Conservation (phyloP, 768 basidiomycete species). For the Agaricus blazei region DNA sequence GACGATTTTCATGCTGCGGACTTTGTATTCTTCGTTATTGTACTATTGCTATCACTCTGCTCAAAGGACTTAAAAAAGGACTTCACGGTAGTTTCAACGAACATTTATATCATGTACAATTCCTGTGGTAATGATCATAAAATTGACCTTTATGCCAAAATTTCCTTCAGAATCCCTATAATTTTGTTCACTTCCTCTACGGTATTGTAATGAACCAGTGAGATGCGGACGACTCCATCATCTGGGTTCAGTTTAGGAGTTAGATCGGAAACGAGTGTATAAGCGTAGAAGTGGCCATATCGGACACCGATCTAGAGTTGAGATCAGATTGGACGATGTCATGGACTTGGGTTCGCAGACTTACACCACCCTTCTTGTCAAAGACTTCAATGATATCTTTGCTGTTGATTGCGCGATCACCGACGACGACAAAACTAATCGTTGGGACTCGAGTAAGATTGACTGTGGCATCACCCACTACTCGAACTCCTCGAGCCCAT, state of each 20-base stretch:
- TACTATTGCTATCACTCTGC: neutral
- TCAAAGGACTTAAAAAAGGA: neutral
- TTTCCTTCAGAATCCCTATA: constrained; percentile 48
- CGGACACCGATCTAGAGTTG: constrained; percentile 66
- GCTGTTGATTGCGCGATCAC: constrained; percentile 51
- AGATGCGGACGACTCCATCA: constrained; percentile 71
- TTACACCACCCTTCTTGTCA: constrained; percentile 57
- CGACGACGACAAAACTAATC: constrained; percentile 65
- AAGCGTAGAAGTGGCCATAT: constrained; percentile 77
- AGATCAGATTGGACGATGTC: neutral
- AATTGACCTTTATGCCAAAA: constrained; percentile 23
- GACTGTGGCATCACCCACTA: constrained; percentile 56
- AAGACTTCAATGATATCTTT: constrained; percentile 59
- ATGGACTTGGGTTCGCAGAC: constrained; percentile 19
- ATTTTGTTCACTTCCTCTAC: constrained; percentile 62
- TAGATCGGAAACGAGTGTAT: constrained; percentile 49
- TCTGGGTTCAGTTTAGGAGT: constrained; percentile 51
- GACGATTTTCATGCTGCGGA: no score
- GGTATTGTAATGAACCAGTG: constrained; percentile 78
- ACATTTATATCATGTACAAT: neutral
- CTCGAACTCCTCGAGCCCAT: constrained; percentile 52
- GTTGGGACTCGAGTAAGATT: constrained; percentile 54
- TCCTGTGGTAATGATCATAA: neutral
- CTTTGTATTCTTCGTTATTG: neutral
- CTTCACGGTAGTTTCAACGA: neutral